Evolutionary conservation across 2,329 filamentous ascomycete species (phyloP).

Genomic region (Plectosphaerella sp.): DNA sequence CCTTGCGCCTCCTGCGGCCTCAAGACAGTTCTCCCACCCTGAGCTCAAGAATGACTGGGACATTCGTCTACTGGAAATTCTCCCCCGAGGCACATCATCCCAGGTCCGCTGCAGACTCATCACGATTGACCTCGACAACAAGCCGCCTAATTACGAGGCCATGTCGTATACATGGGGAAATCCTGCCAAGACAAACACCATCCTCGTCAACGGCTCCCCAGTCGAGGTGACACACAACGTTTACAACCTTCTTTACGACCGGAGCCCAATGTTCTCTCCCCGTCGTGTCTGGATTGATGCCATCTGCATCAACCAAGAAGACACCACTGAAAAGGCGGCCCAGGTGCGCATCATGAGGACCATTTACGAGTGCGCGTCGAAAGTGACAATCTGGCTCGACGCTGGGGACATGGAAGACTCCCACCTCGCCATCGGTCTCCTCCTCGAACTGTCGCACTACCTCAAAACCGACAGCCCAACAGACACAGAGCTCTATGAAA

Average conservation of each 20-base stretch:
- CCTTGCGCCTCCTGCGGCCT: not conserved
- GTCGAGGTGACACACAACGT: not conserved
- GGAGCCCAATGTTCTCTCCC: not conserved
- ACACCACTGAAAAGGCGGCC: slow-evolving; percentile 25
- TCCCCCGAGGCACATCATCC: not conserved
- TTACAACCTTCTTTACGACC: not conserved
- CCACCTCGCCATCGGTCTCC: not conserved
- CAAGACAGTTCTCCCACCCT: not conserved
- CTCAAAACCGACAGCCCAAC: not conserved
- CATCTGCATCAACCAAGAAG: slow-evolving; percentile 34
- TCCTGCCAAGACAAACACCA: not conserved
- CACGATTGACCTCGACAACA: not conserved
- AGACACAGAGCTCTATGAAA: slow-evolving; percentile 8
- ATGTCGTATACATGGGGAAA: slow-evolving; percentile 9
- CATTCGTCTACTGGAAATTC: not conserved
- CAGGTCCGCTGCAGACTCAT: not conserved
- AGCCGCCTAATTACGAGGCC: slow-evolving; percentile 4
- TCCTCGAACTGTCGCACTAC: not conserved
- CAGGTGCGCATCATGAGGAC: slow-evolving; percentile 34
- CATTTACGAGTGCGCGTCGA: slow-evolving; percentile 26
- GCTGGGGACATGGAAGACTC: not conserved
- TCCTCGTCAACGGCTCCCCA: not conserved
- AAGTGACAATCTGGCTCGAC: slow-evolving; percentile 31
- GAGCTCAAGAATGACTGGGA: not conserved
- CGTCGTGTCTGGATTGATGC: slow-evolving; percentile 31